Evolutionary conservation across 352 stramenopile species (phyloP).

Genomic region (Pythium scleroteichum): DNA sequence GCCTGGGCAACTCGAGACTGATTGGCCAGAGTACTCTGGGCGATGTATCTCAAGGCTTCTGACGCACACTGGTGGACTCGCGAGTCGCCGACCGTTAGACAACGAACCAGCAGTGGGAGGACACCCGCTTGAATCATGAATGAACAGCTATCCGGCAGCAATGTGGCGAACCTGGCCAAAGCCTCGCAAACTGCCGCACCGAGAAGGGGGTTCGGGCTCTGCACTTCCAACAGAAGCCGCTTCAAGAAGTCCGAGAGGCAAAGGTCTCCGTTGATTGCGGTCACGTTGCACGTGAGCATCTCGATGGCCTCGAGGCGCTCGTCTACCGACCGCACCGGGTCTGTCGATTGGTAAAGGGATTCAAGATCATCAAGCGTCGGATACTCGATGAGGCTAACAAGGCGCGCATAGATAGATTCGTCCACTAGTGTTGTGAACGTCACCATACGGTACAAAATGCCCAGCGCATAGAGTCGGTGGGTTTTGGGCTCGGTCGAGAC

Average conservation of each 20-base stretch:
- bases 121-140: background rate
- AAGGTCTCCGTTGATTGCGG: background rate
- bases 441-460: background rate
- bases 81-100: background rate
- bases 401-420: background rate
- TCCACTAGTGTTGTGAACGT: background rate
- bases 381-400: background rate
- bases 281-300: background rate
- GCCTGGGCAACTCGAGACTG: background rate
- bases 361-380: background rate
- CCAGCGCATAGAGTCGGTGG: no score
- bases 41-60: background rate
- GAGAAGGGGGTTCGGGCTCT: background rate
- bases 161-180: background rate
- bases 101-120: background rate
- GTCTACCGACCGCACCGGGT: background rate
- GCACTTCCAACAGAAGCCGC: background rate
- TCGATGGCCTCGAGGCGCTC: background rate
- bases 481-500: no score
- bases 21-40: background rate
- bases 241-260: background rate
- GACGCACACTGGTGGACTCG: background rate
- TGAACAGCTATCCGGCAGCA: background rate
- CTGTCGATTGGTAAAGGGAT: background rate
- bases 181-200: background rate